Conservation (phyloP, 495 filamentous ascomycete genomes). For the Penicillium egyptiacum region DNA sequence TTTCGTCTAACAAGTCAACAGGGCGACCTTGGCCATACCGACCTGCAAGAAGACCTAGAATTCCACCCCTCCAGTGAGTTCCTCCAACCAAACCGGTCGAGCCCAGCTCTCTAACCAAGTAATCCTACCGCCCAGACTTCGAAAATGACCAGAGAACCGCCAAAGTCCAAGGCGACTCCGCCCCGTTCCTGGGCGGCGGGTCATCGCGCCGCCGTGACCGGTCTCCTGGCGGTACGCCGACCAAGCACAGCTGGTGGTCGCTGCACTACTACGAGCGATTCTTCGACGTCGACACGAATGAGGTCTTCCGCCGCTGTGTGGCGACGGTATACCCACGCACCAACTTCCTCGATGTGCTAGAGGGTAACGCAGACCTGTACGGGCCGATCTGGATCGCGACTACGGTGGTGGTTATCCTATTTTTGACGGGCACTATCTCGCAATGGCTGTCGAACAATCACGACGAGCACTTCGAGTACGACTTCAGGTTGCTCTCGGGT, state of each 20-base stretch:
- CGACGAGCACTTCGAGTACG: constrained; percentile 71
- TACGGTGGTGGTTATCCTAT: constrained; percentile 92
- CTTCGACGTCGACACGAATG: constrained; percentile 94
- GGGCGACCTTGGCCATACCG: constrained; percentile 97
- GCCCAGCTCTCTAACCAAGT: constrained; percentile 5
- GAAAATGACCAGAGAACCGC: constrained; percentile 53
- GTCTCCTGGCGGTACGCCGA: constrained; percentile 48
- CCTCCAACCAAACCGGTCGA: background rate
- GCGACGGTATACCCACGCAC: constrained; percentile 82
- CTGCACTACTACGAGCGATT: constrained; percentile 94
- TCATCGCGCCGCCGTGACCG: constrained; percentile 44
- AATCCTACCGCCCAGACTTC: constrained; percentile 43
- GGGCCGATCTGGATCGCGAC: constrained; percentile 98
- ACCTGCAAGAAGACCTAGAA: constrained; percentile 97
- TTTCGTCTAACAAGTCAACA: constrained; percentile 38
- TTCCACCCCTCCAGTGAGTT: constrained; percentile 86
- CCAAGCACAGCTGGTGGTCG: constrained; percentile 89
- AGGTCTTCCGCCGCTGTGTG: constrained; percentile 78
- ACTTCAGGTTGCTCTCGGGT: constrained; percentile 79
- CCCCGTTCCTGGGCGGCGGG: constrained; percentile 62
- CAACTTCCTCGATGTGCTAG: constrained; percentile 94
- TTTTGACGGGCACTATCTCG: constrained; percentile 91
- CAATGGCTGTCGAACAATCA: constrained; percentile 71
- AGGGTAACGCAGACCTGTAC: constrained; percentile 97
- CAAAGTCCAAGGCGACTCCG: constrained; percentile 57